Conservation (phyloP, 192 early-diverging fungal species). For the Linnemannia elongata region DNA sequence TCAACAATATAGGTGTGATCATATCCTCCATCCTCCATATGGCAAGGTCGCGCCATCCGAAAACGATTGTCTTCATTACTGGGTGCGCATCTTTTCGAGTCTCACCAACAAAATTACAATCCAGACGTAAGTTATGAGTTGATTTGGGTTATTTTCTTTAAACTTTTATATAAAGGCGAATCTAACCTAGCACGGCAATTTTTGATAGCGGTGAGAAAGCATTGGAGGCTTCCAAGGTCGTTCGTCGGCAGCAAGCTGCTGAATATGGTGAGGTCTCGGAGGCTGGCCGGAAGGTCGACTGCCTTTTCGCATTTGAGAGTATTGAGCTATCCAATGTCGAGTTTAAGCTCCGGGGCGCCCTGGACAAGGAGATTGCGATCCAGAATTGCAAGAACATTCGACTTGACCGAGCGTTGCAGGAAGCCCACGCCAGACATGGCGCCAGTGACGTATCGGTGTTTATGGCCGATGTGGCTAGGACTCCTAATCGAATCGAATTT, state of each 20-base stretch:
- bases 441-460: not conserved
- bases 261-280: not conserved
- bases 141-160: no score
- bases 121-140: no score
- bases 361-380: not conserved
- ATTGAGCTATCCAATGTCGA: slow-evolving; percentile 19
- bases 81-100: no score
- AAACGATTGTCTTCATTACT: no score
- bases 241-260: not conserved
- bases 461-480: not conserved
- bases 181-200: no score
- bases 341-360: not conserved
- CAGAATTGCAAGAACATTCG: not conserved
- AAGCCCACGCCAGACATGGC: not conserved
- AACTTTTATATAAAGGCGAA: no score
- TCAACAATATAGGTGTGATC: no score
- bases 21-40: no score
- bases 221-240: slow-evolving; percentile 14
- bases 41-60: no score
- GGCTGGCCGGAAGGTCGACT: slow-evolving; percentile 10
- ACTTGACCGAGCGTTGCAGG: not conserved
- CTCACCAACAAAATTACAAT: no score
- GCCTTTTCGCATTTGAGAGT: not conserved
- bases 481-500: no score
- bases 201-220: slow-evolving; percentile 6